Evolutionary conservation across 495 filamentous ascomycete genomes (phyloP).

Genomic region (Hapsidospora chrysogenum): DNA sequence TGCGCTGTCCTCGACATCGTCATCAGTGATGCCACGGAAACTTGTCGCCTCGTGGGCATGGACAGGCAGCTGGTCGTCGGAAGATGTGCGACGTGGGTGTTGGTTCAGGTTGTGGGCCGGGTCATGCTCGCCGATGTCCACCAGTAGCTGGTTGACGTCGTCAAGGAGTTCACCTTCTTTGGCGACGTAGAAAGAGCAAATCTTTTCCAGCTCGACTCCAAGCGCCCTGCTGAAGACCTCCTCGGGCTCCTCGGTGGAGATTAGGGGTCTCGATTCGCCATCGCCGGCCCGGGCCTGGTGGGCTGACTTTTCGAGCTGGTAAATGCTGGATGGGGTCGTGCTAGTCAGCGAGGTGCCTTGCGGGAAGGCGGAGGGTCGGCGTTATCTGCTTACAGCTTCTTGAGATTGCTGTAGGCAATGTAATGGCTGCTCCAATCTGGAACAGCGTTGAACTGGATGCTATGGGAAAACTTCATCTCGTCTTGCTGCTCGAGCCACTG

Average conservation of each 20-base stretch:
- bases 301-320: conserved; percentile 70
- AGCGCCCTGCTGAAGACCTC: conserved; percentile 60
- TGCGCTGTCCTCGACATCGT: conserved; percentile 34
- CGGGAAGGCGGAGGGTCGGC: not conserved
- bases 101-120: conserved; percentile 2
- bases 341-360: not conserved
- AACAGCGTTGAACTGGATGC: conserved; percentile 97
- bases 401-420: conserved; percentile 93
- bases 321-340: conserved; percentile 46
- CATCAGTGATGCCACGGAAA: conserved; percentile 29
- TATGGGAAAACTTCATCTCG: conserved; percentile 99
- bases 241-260: conserved; percentile 58
- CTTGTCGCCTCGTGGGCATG: too few relatives aligned
- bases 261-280: conserved; percentile 69
- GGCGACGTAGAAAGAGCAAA: conserved; percentile 70
- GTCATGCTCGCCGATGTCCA: conserved; percentile 51
- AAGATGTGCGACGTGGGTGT: not conserved
- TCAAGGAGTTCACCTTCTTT: conserved; percentile 77
- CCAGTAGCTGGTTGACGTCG: conserved; percentile 59
- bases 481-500: conserved; percentile 41
- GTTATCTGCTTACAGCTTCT: conserved; percentile 86
- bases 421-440: conserved; percentile 98
- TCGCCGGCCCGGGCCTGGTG: conserved; percentile 41
- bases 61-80: not conserved
- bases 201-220: conserved; percentile 84